A percentile compares a stretch with the other conserved stretches of the same genome.
Conservation (phyloP, 148 eudicot genomes). For the Silene conica region DNA sequence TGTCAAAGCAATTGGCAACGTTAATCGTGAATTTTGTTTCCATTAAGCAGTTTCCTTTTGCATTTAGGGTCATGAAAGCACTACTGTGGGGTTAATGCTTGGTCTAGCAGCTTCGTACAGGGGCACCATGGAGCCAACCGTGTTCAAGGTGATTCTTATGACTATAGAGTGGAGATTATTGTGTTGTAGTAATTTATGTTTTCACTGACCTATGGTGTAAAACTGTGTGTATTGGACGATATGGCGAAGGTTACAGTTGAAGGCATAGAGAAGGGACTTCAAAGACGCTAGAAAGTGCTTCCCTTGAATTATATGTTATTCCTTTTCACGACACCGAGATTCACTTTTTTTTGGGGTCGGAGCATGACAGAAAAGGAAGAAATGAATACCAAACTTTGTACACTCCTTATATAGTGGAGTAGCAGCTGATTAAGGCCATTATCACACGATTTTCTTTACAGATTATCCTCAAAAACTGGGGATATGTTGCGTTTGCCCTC, state of each 20-base stretch:
- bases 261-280: not conserved
- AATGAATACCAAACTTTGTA: not conserved
- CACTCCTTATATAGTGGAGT: not conserved
- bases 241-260: not conserved
- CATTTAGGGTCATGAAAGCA: slow-evolving; percentile 84
- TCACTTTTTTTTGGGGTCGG: not conserved
- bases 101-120: slow-evolving; percentile 96
- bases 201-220: not conserved
- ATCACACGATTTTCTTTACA: not conserved
- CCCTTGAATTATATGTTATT: not conserved
- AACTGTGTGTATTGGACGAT: not conserved
- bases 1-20: slow-evolving; percentile 1
- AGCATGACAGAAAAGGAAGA: not conserved
- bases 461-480: not conserved
- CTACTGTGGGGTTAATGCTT: slow-evolving; percentile 96
- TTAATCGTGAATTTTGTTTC: slow-evolving; percentile 5
- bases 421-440: not conserved
- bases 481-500: not conserved
- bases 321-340: not conserved
- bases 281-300: not conserved
- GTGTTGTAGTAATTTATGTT: not conserved
- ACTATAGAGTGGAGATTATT: not conserved
- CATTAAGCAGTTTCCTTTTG: slow-evolving; percentile 10
- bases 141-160: slow-evolving; percentile 61
- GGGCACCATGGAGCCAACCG: slow-evolving; percentile 91